Evolutionary conservation across 208 protist genomes (phyloP).

Genomic region (Naegleria fowleri): DNA sequence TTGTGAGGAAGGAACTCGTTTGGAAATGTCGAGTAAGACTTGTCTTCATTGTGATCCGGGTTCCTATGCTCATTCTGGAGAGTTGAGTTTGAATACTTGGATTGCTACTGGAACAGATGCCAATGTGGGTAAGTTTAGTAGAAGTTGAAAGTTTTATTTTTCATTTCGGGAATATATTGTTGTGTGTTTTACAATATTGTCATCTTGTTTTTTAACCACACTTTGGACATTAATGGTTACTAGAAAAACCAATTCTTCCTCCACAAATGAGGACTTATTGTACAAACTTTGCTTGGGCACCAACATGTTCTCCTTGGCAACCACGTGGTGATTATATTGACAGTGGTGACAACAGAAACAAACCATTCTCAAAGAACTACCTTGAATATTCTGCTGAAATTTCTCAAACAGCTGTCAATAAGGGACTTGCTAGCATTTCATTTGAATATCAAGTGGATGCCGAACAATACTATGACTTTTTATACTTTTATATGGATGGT

Average conservation of each 20-base stretch:
- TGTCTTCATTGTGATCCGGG: neutral
- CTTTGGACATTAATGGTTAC: too few species aligned
- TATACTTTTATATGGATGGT: neutral
- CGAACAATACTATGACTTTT: conserved; percentile 1
- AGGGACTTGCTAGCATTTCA: neutral
- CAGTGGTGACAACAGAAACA: neutral
- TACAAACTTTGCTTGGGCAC: neutral
- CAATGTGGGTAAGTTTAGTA: neutral
- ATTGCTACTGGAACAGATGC: neutral
- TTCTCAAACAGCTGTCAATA: neutral
- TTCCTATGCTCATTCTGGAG: neutral
- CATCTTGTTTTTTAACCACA: too few species aligned
- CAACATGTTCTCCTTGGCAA: neutral
- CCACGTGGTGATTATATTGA: neutral
- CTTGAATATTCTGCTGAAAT: neutral
- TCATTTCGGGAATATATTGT: too few species aligned
- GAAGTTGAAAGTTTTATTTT: too few species aligned
- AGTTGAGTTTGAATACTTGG: neutral
- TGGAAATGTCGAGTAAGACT: neutral
- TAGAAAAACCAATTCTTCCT: neutral
- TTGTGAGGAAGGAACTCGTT: neutral
- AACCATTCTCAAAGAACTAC: neutral
- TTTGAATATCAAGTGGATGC: conserved; percentile 13
- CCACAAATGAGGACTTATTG: conserved; percentile 1
- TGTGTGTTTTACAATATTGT: too few species aligned